Conservation (phyloP, 2,329 filamentous ascomycete genomes). For the Zymoseptoria brevis region DNA sequence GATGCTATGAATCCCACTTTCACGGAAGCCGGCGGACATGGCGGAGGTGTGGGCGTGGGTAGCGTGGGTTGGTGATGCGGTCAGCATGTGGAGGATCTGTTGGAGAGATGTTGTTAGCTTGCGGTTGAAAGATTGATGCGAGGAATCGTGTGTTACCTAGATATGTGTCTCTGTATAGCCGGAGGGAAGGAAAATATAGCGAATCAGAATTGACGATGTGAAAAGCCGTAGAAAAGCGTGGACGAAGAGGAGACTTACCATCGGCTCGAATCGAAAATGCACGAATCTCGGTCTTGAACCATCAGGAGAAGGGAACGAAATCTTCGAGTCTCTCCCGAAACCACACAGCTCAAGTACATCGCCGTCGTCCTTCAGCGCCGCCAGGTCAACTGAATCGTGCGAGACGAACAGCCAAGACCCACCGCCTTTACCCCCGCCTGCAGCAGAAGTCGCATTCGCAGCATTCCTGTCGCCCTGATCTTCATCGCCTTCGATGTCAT, state of each 20-base stretch:
- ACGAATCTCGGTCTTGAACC: conserved; percentile 39
- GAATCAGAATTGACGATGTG: too few species aligned
- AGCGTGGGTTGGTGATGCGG: conserved; percentile 65
- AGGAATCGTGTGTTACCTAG: background rate
- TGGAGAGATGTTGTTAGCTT: background rate
- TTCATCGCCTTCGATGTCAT: background rate
- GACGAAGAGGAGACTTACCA: conserved; percentile 73
- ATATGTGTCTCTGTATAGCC: background rate
- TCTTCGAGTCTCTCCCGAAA: conserved; percentile 8
- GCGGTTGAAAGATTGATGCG: background rate
- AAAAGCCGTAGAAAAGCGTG: too few species aligned
- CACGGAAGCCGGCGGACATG: conserved; percentile 75
- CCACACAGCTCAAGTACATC: conserved; percentile 8
- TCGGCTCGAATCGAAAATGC: conserved; percentile 89
- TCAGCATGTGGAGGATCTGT: conserved; percentile 82
- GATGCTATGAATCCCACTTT: conserved; percentile 60
- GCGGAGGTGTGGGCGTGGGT: conserved; percentile 69
- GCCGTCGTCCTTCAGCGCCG: conserved; percentile 8
- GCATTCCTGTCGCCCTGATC: background rate
- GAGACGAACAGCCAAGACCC: conserved; percentile 84
- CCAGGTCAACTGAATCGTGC: conserved; percentile 57
- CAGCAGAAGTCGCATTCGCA: conserved; percentile 44
- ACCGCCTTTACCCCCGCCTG: conserved; percentile 68
- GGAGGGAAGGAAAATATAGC: too few species aligned
- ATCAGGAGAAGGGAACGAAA: conserved; percentile 1